These are phyloP conservation scores for Entophlyctis helioformis DNA, from an alignment of 192 early-diverging fungal species.

Conservation along the genomic window DNA sequence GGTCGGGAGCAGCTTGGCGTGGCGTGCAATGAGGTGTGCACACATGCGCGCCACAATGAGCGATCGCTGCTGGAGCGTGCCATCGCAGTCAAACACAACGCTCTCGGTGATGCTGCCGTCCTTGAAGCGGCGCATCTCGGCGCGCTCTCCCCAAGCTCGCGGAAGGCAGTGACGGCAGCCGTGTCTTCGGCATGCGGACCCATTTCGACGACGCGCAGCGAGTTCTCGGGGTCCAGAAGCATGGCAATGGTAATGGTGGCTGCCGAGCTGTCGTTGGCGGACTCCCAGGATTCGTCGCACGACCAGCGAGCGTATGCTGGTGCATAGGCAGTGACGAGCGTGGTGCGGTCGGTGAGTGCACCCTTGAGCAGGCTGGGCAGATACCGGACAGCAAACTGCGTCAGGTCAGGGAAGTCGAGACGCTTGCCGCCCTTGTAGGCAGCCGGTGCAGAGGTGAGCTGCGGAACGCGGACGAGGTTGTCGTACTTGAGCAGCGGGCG, in stretches of 20 bases:
- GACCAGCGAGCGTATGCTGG: slow-evolving; percentile 5
- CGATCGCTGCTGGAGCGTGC: slow-evolving; percentile 45
- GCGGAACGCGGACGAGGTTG: slow-evolving; percentile 36
- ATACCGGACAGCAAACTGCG: slow-evolving; percentile 13
- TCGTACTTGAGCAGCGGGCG: slow-evolving; percentile 55
- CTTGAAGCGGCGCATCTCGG: slow-evolving; percentile 87
- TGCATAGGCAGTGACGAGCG: slow-evolving; percentile 12
- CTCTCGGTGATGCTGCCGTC: slow-evolving; percentile 84
- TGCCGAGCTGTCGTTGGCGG: no score
- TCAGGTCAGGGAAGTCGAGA: slow-evolving; percentile 23
- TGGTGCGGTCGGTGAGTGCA: slow-evolving; percentile 23
- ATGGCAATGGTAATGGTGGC: slow-evolving; percentile 45
- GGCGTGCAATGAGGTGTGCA: slow-evolving; percentile 59
- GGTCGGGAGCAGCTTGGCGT: slow-evolving; percentile 41
- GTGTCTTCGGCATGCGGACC: slow-evolving; percentile 71
- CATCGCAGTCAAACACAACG: slow-evolving; percentile 61
- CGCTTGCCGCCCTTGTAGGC: slow-evolving; percentile 14
- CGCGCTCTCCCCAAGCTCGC: slow-evolving; percentile 71
- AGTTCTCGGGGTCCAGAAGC: slow-evolving; percentile 53
- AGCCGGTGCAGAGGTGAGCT: slow-evolving; percentile 1
- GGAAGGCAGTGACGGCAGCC: slow-evolving; percentile 49
- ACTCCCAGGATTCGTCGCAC: slow-evolving; percentile 13
- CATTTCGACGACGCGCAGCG: slow-evolving; percentile 67
- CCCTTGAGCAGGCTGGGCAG: slow-evolving; percentile 20
- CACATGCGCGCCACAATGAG: slow-evolving; percentile 73